Evolutionary conservation across 2,329 filamentous ascomycete species (phyloP), one percentile per base, ranked within the genome.

Genomic region (Pseudopyrenochaeta lycopersici): DNA sequence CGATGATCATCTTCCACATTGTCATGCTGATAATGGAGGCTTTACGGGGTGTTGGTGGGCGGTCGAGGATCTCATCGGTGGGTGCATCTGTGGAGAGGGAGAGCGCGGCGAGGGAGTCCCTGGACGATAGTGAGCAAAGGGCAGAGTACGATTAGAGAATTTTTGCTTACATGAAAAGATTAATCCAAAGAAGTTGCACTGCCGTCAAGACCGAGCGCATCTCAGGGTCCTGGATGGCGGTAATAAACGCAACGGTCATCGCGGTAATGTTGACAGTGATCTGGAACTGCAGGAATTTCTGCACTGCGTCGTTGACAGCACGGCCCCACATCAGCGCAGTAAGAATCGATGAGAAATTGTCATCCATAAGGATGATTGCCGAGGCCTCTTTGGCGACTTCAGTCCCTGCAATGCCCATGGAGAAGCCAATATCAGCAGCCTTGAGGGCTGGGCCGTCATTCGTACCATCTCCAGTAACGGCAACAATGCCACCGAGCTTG

Each of bases 1-100:
- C 93, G 42, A 97, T 84, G 59, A 98, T 97, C 94, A 97, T 98
- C 82, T 98, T 98, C 93, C 94, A 72, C 94, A 98, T 98, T 14
- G 89, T 94, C 21, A 89, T 81, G 1, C 91, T 95, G 66, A 98
- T 94, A 5, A 94, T 81, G 1, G 88, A 82, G 4, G 88, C 88
- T 20, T 84, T 88, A 70, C 91, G 92, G 2, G 87, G 84, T 49
- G 90, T 86, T 1, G 90, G 90, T 74, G 91, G 92, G 50, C 92
- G 86, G 64, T 96, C 81, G 44, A 97, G 79, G 27, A 96, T 88
- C 60, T 86, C 89, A 42, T 89, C 88, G 10, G 89, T 89, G 0
- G 92, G 92, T 12, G 91, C 90, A 71, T 97, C 92, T 1, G 92
- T 97, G 1, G 92, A 92, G 44, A 97, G 84, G 9, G 92, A 92